Conservation (phyloP, 2,329 filamentous ascomycete species). For the Cercospora janseana region DNA sequence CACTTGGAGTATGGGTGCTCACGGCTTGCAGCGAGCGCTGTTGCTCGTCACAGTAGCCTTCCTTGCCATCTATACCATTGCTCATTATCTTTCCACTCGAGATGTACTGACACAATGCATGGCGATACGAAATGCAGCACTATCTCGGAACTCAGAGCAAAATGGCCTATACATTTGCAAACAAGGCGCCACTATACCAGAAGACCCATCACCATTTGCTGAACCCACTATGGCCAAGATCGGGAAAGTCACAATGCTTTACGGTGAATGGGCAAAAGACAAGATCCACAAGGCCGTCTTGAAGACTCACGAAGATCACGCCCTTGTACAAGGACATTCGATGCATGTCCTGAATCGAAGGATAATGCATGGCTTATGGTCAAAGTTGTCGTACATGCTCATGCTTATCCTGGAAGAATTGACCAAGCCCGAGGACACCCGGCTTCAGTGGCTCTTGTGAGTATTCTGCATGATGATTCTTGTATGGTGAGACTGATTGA, state of each 20-base stretch:
- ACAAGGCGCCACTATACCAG: too few species aligned
- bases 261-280: constrained; percentile 12
- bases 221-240: background rate
- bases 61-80: constrained; percentile 2
- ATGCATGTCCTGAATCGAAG: constrained; percentile 16
- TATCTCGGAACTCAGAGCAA: background rate
- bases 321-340: constrained; percentile 11
- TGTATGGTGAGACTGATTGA: background rate
- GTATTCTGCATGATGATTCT: background rate
- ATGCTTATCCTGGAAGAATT: constrained; percentile 31
- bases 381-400: constrained; percentile 22
- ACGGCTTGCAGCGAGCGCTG: constrained; percentile 6
- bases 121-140: background rate
- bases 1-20: constrained; percentile 9
- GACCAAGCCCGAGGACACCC: constrained; percentile 28
- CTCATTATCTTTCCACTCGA: constrained; percentile 1
- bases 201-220: background rate
- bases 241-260: constrained; percentile 18
- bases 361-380: constrained; percentile 17
- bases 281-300: constrained; percentile 12
- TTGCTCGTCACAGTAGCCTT: background rate
- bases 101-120: background rate
- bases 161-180: too few species aligned
- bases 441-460: constrained; percentile 37
- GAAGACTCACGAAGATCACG: constrained; percentile 12